Base-by-base conservation (phyloP, 2,329 filamentous ascomycete genomes). In the Xylogone sp. region DNA sequence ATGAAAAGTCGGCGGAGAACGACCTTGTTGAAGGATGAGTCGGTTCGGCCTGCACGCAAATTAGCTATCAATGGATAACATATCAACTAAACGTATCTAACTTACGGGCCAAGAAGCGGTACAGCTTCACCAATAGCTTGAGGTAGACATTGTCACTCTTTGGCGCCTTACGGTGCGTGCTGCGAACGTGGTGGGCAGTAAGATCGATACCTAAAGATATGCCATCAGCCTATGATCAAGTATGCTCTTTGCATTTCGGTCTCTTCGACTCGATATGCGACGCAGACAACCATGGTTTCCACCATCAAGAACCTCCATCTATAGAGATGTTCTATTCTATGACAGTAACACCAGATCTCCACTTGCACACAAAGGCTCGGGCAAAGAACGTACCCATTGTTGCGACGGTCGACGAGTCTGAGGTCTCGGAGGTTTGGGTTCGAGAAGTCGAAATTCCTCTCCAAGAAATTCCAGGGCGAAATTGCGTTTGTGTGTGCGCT, bases 81-180 rank as follows among this genome's bases (percentile, higher is more conserved):
- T 45, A 39, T 49, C 56, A 22, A 42, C 18, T 3, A 34, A 29
- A 16, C 19, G 10, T n/a, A 42, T 6, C 21, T 8, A 39, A 86
- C 87, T 77, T 90, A 95, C 91, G 90, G 71, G 90, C 86, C 75
- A 96, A 79, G 84, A 96, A 96, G 82, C 90, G 88, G 83, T 96
- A 96, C 51, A 96, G 88, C 87, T 97, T 97, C 77, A 97, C 92
- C 74, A 97, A 82, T 73, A 97, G 85, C 84, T 93, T 93, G 67
- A 96, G 82, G 79, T 97, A 96, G 70, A 93, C 90, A 83, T 97
- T 96, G 81, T 96, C 89, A 81, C 88, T 96, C 88, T 97, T 97
- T 71, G 92, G 90, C 66, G 90, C 90, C 84, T 88, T 90, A 76
- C 91, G 90, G 83, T 96, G 91, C 63, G 82, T 85, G 71, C 70